Percentiles rank a stretch among this genome's conserved stretches.
phyloP scores from a whole-genome alignment of 306 rosid species.

The Mimosa bimucronata region DNA sequence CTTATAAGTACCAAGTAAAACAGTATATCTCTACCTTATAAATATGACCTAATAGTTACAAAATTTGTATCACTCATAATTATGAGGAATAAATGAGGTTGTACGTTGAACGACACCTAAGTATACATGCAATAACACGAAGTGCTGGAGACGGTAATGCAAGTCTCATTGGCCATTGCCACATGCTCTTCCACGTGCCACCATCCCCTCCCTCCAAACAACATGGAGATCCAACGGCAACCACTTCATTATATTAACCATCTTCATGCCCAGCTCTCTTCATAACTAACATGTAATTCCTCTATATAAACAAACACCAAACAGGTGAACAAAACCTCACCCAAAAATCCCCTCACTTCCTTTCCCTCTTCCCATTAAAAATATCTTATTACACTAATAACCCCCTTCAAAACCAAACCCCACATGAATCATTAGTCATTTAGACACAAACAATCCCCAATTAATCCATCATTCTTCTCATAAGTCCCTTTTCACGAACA shows the following conservation, averaged over 20 bases:
- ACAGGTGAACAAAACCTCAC: background rate
- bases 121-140: background rate
- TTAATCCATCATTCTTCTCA: background rate
- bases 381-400: too few species aligned
- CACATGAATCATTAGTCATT: background rate
- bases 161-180: too few species aligned
- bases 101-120: background rate
- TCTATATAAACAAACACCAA: background rate
- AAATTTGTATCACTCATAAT: too few species aligned
- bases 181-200: background rate
- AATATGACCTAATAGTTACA: too few species aligned
- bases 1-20: too few species aligned
- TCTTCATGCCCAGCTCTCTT: background rate
- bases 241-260: too few species aligned
- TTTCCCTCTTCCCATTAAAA: too few species aligned
- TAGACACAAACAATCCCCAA: background rate
- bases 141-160: too few species aligned
- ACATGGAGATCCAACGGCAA: background rate
- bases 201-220: background rate
- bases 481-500: background rate
- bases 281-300: background rate
- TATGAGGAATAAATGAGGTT: background rate
- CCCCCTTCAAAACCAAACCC: background rate
- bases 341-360: background rate
- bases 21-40: too few species aligned